Conservation (phyloP, 305 asterid species). For the Solanum hybrid region DNA sequence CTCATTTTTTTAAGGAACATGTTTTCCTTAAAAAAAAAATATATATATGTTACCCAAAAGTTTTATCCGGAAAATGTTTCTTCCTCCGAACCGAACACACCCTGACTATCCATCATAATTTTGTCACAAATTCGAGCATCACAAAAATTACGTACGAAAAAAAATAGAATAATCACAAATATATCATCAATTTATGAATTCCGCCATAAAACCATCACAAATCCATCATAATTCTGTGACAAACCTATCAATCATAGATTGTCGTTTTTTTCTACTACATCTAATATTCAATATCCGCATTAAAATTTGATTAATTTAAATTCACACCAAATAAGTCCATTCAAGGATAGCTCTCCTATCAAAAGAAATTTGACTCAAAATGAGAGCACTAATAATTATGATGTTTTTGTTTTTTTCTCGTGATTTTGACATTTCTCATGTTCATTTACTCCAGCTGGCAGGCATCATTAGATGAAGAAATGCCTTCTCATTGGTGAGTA, state of each 20-base stretch:
- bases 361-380: background rate
- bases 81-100: background rate
- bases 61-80: background rate
- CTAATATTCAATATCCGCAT: no score
- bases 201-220: background rate
- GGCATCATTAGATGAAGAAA: slow-evolving; percentile 37
- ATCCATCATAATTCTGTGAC: background rate
- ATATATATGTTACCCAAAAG: background rate
- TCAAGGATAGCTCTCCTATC: background rate
- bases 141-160: background rate
- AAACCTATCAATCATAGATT: background rate
- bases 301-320: no score
- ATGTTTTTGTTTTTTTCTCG: background rate
- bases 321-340: background rate
- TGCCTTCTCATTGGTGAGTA: slow-evolving; percentile 52
- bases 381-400: no score
- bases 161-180: background rate
- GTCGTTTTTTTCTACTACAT: background rate
- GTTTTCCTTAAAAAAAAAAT: background rate
- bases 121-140: background rate
- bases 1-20: background rate
- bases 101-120: background rate
- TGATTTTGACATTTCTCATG: background rate
- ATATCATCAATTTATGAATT: background rate
- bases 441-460: slow-evolving; percentile 45